phyloP scores from a whole-genome alignment of 2,329 filamentous ascomycete species.

The Botryotinia calthae region DNA sequence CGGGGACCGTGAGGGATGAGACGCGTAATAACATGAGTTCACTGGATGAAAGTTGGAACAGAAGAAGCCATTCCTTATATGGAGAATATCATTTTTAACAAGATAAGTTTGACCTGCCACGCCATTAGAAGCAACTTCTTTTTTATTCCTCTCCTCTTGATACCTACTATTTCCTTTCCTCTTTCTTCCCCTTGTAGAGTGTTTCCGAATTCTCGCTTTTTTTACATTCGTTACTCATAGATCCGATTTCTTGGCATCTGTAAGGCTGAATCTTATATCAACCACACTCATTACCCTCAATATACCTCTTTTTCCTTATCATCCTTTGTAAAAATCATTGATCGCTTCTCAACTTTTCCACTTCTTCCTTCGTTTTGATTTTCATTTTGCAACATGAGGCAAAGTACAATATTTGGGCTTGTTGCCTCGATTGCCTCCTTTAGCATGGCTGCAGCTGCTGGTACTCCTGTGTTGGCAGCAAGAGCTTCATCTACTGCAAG shows the following conservation, averaged over 20 bases:
- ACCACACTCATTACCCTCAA: constrained; percentile 5
- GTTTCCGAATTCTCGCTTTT: neutral
- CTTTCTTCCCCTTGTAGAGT: neutral
- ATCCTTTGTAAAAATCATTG: neutral
- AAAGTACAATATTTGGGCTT: constrained; percentile 5
- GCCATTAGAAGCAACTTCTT: neutral
- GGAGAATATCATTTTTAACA: neutral
- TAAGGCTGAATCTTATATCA: constrained; percentile 11
- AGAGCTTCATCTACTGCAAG: constrained; percentile 28
- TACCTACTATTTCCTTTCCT: neutral
- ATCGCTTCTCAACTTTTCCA: neutral
- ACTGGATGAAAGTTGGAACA: constrained; percentile 12
- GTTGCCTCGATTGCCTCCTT: constrained; percentile 11
- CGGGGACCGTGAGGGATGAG: neutral
- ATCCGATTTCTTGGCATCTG: constrained; percentile 14
- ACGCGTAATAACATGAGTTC: constrained; percentile 14
- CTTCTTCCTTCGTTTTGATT: neutral
- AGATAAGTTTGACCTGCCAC: constrained; percentile 20
- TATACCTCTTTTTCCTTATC: neutral
- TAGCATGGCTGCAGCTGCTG: constrained; percentile 22
- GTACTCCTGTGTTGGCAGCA: constrained; percentile 26
- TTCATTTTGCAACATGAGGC: constrained; percentile 21
- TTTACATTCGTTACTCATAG: constrained; percentile 14
- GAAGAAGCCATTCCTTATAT: neutral
- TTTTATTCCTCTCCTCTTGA: neutral